Evolutionary conservation across 805 yeast genomes (phyloP).

Genomic region (Diddensiella santjacobensis): DNA sequence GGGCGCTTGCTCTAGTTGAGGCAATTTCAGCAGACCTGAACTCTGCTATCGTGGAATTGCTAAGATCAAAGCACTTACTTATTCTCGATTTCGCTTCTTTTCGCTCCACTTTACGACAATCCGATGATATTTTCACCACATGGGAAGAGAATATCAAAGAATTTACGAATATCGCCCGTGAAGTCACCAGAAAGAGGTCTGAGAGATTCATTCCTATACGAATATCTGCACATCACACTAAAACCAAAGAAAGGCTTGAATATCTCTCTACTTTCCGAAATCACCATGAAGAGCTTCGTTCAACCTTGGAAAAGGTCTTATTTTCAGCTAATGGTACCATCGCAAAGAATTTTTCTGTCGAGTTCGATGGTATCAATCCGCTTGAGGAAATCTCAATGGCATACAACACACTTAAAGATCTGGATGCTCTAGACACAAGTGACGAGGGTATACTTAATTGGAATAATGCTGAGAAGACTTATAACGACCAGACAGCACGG

Average conservation of each 20-base stretch:
- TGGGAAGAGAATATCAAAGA: constrained; percentile 65
- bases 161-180: constrained; percentile 65
- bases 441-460: constrained; percentile 34
- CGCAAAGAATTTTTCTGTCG: constrained; percentile 15
- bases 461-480: constrained; percentile 40
- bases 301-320: constrained; percentile 34
- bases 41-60: constrained; percentile 39
- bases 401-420: constrained; percentile 37
- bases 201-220: constrained; percentile 67
- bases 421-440: constrained; percentile 40
- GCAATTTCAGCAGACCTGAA: constrained; percentile 57
- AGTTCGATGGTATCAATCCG: constrained; percentile 27
- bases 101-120: constrained; percentile 28
- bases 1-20: constrained; percentile 66
- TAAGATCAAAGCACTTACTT: constrained; percentile 43
- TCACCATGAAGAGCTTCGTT: constrained; percentile 49
- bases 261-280: constrained; percentile 45
- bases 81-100: constrained; percentile 42
- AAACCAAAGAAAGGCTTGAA: constrained; percentile 42
- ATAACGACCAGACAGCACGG: constrained; percentile 40
- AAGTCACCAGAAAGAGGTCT: constrained; percentile 65
- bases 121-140: constrained; percentile 38
- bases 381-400: constrained; percentile 39
- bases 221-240: constrained; percentile 44
- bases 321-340: constrained; percentile 4